These are phyloP conservation scores for Withania somnifera DNA, from an alignment of 305 asterid species.

Conservation along the genomic window DNA sequence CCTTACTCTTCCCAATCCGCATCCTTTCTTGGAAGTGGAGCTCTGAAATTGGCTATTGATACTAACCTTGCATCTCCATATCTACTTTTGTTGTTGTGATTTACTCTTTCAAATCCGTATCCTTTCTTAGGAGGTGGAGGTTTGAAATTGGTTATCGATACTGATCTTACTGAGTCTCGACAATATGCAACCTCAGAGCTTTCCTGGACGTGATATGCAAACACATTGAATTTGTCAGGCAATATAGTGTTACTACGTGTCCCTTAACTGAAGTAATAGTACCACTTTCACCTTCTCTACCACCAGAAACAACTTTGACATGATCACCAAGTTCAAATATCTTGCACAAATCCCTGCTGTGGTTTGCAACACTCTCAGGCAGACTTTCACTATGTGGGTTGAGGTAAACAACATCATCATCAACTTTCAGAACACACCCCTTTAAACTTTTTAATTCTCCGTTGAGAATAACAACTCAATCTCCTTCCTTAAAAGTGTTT, in stretches of 20 bases:
- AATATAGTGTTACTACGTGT: conserved; percentile 75
- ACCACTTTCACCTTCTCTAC: conserved; percentile 85
- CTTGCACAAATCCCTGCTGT: conserved; percentile 63
- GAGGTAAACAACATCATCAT: conserved; percentile 73
- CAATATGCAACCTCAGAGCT: conserved; percentile 54
- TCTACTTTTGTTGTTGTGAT: background rate
- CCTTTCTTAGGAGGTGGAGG: conserved; percentile 76
- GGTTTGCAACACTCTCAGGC: conserved; percentile 28
- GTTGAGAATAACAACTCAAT: conserved; percentile 62
- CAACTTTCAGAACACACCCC: conserved; percentile 77
- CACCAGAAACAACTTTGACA: conserved; percentile 75
- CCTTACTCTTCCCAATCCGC: conserved; percentile 63
- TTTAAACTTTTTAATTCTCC: conserved; percentile 72
- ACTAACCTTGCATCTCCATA: background rate
- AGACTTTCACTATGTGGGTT: conserved; percentile 62
- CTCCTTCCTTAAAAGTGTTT: conserved; percentile 81
- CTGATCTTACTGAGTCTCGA: background rate
- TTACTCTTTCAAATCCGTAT: conserved; percentile 58
- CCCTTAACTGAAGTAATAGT: conserved; percentile 86
- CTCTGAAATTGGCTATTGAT: background rate
- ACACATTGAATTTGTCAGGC: conserved; percentile 75
- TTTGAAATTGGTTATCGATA: background rate
- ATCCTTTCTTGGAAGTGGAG: conserved; percentile 17
- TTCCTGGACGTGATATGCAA: conserved; percentile 78
- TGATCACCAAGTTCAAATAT: conserved; percentile 82